Base-by-base conservation (phyloP, 2,329 filamentous ascomycete genomes). In the Claviceps spartinae region DNA sequence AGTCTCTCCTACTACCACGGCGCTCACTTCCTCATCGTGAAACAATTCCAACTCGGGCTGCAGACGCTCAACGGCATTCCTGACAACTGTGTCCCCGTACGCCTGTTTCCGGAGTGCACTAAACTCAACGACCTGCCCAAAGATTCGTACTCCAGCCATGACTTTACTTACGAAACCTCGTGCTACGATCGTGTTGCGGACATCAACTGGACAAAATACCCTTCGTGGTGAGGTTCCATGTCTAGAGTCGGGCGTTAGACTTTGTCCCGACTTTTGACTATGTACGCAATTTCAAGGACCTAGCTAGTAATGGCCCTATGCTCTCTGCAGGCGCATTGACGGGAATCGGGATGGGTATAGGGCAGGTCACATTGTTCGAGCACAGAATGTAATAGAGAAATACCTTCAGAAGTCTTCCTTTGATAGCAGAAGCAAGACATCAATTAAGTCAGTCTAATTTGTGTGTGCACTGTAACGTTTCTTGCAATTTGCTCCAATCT, bases 41-140 rank as follows among this genome's bases (percentile, higher is more conserved):
- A 69, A 56, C 69, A 68, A 44, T 61, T 64, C 24, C 65, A 65
- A 54, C 52, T 45, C 40, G 51, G 48, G 1, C 8, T 44, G 36
- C 4, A 41, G 16, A 47, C 14, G 3, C 8, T 43, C 3, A 52
- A 60, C 53, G 53, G 57, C 4, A 57, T 70, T 1, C 68, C 70
- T 1, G 59, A 64, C 43, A 65, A 62, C 2, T 78, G 75, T 54
- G 69, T 65, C 2, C 62, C 67, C 7, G 62, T 77, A 41, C 63
- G 59, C 8, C 59, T 77, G 47, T 56, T 76, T 16, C 69, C 73
- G 8, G 62, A 73, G 59, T 77, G 74, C 48, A 65, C 67, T 1
- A 49, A 49, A 0, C 57, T 75, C 41, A 58, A 66, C 13, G 60
- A 61, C 14, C 54, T 72, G 22, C 66, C 69, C 0, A 59, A 60